phyloP scores from a whole-genome alignment of 176 grass and related monocot genomes.

The Lolium rigidum region DNA sequence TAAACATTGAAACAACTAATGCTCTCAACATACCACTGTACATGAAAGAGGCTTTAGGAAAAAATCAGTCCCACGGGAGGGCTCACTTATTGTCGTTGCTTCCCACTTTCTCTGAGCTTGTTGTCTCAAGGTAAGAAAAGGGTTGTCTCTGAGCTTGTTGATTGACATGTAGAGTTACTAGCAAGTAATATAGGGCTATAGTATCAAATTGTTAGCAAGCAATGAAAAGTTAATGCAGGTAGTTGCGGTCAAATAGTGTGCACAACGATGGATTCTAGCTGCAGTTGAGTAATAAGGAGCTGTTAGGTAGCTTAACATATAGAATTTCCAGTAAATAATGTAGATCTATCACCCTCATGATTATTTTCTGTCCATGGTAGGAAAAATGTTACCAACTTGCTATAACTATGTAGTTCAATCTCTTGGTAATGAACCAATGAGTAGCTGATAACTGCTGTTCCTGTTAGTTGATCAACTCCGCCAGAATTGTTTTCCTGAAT shows the following conservation, averaged over 20 bases:
- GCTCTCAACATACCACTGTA: slow-evolving; percentile 70
- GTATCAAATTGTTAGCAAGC: neutral
- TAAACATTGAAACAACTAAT: slow-evolving; percentile 65
- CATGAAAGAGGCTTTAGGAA: slow-evolving; percentile 63
- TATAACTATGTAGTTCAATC: slow-evolving; percentile 8
- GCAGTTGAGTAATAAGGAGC: neutral
- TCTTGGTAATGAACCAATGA: neutral
- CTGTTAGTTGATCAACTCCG: neutral
- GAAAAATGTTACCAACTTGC: neutral
- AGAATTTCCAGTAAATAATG: neutral
- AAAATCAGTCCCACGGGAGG: slow-evolving; percentile 54
- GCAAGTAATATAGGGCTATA: neutral
- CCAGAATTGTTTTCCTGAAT: neutral
- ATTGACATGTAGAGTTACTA: slow-evolving; percentile 24
- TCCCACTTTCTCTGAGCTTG: slow-evolving; percentile 88
- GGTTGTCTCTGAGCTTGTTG: slow-evolving; percentile 68
- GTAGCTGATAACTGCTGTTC: neutral
- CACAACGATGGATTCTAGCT: slow-evolving; percentile 2
- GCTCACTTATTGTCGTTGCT: slow-evolving; percentile 91
- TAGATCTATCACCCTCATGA: neutral
- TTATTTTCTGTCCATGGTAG: neutral
- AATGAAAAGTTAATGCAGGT: slow-evolving; percentile 4
- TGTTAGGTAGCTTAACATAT: slow-evolving; percentile 10
- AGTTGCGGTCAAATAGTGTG: neutral
- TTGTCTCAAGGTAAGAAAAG: slow-evolving; percentile 88